Base-by-base conservation (phyloP, 106 monocot genomes). In the Dendrobium nobile region DNA sequence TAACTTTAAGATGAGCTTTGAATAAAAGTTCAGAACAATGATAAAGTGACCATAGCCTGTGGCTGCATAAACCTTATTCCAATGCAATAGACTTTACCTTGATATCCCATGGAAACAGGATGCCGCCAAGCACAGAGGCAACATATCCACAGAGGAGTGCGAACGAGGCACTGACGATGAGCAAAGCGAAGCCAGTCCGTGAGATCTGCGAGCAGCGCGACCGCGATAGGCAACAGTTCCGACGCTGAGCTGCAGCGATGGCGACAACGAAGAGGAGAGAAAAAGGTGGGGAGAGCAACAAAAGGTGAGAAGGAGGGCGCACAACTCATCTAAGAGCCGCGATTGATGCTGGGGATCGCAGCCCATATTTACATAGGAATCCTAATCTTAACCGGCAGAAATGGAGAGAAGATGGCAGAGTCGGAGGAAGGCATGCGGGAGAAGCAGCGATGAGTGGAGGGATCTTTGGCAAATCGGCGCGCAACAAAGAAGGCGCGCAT, bases 31-130 rank as follows among this genome's bases (percentile, higher is more conserved):
- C 28, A 28, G 28, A 28, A 28, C 28, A 28, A 28, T 28, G 28
- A 28, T 28, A 28, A 28, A 28, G 28, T 28, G 28, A 28, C 28
- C 28, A 28, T 28, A 28, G 28, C 28, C 28, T 28, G 28, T 28
- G 28, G 28, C 28, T 28, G 28, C 28, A 28, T 28, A 28, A 28
- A 28, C 28, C 28, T 28, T 28, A 28, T 28, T 28, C 28, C 28
- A 28, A 28, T 28, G 28, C 28, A 28, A 28, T 28, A 28, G 28
- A 28, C 28, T 28, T 28, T 28, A 28, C 28, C 28, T 28, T 28
- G 28, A 88, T 9, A 15, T 82, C 82, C 85, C 88, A 85, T 1
- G 88, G 88, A 77, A 88, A 82, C 68, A 88, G 68, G 28, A 88
- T 77, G 73, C 79, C 85, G 26, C 88, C 88, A 33, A 88, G 77